Evolutionary conservation across 345 rosid species (phyloP).

Genomic region (Rubroshorea leprosula): DNA sequence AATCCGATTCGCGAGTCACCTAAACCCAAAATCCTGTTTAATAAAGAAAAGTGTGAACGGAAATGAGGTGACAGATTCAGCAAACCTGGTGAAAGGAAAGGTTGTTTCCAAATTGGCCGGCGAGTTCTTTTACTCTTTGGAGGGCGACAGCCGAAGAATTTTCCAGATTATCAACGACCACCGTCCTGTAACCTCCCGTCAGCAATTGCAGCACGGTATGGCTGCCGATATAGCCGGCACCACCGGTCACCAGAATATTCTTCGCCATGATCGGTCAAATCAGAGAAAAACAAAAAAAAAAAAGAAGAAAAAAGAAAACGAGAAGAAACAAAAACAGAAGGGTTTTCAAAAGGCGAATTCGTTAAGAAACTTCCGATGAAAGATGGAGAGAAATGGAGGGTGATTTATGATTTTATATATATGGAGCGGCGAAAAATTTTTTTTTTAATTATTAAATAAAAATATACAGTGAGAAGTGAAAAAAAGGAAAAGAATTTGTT

Average conservation of each 20-base stretch:
- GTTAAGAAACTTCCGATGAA: conserved; percentile 18
- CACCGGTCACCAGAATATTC: conserved; percentile 79
- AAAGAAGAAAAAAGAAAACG: too few species aligned
- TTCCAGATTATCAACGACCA: conserved; percentile 80
- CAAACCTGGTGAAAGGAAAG: conserved; percentile 69
- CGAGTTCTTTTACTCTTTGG: conserved; percentile 59
- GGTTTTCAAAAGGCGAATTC: background rate
- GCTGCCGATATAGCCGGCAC: conserved; percentile 96
- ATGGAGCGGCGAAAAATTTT: background rate
- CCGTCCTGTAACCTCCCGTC: conserved; percentile 53
- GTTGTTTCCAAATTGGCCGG: conserved; percentile 42
- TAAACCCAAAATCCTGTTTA: background rate
- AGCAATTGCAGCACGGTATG: conserved; percentile 95
- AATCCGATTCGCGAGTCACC: too few species aligned
- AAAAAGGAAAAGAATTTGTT: background rate
- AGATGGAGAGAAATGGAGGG: background rate
- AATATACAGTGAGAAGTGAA: conserved; percentile 3
- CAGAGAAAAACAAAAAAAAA: too few species aligned
- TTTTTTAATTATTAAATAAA: background rate
- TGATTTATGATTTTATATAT: background rate
- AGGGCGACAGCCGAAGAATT: conserved; percentile 63
- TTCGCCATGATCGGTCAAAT: conserved; percentile 34
- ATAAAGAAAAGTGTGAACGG: background rate
- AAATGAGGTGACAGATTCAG: too few species aligned
- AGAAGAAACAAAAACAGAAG: background rate